These are phyloP conservation scores for Brachypodium distachyon DNA, from an alignment of 202 grass and related monocot species.

Conservation along the genomic window DNA sequence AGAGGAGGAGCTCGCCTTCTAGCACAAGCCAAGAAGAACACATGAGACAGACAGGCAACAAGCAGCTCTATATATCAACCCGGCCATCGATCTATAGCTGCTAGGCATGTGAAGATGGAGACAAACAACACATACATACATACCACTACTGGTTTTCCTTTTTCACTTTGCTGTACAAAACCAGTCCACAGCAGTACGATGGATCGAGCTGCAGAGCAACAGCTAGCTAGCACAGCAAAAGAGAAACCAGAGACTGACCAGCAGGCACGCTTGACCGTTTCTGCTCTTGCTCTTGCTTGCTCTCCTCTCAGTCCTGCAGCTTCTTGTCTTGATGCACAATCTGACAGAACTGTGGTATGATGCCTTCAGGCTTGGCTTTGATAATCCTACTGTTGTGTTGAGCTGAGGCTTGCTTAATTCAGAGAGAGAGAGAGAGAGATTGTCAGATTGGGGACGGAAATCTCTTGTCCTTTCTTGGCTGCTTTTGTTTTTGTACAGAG, in stretches of 20 bases:
- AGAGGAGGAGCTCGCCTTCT: neutral
- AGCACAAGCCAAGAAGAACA: neutral
- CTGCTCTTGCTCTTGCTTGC: constrained; percentile 14
- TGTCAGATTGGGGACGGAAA: too few species aligned
- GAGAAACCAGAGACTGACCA: neutral
- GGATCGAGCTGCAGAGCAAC: too few species aligned
- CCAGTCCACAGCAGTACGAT: too few species aligned
- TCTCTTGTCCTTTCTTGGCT: constrained; percentile 34
- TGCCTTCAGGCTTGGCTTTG: constrained; percentile 19
- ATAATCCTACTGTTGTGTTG: constrained; percentile 33
- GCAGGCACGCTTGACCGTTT: constrained; percentile 36
- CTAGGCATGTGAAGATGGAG: neutral
- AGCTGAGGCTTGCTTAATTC: too few species aligned
- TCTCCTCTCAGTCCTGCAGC: constrained; percentile 7
- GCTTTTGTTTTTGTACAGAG: constrained; percentile 5
- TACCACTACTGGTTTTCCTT: constrained; percentile 5
- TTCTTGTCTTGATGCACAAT: constrained; percentile 36
- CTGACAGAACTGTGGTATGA: constrained; percentile 10
- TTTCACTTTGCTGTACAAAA: too few species aligned
- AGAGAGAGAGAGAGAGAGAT: constrained; percentile 28
- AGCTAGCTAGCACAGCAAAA: too few species aligned
- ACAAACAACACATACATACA: constrained; percentile 17
- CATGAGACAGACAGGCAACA: constrained; percentile 1
- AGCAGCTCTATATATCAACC: neutral
- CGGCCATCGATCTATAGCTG: too few species aligned